Evolutionary conservation across 1,284 basidiomycete species (phyloP), one percentile per base, ranked within the genome.

Genomic region (Ceratobasidium sp.): DNA sequence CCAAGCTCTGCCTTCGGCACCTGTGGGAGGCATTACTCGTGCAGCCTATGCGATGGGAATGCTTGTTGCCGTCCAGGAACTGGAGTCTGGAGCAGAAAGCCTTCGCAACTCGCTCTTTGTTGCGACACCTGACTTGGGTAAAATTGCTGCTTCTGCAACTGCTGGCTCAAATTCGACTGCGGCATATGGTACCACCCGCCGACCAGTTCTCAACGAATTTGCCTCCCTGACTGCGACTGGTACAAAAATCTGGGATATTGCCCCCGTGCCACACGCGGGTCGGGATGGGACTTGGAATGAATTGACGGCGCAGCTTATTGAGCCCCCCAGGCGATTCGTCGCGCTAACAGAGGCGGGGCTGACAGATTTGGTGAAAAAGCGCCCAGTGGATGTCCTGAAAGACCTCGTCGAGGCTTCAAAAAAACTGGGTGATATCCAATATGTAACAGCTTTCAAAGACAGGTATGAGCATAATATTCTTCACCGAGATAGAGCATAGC

Each of bases 321-420:
- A 91, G 74, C 83, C 87, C 14, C 86, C 92, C 38, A 86, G 88
- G 61, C 90, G 93, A 77, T 96, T 96, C 80, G 88, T 97, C 82
- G 87, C 97, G 72, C 82, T 98, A 74, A 95, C 94, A 23, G 94
- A 93, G 77, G 90, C 89, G 43, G 96, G 95, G 0, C 81, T 98
- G 75, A 91, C 90, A 9, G 90, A 94, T 79, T 83, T 97, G 62
- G 86, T 87, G n/a, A 95, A 96, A 81, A 86, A 93, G 73, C 86
- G 95, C 61, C 90, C 95, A 2, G 81, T 96, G 50, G 96, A 98
- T 80, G 91, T 91, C 73, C 81, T 98, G 64, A 86, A 87, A 38
- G 79, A 78, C 4, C 76, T 85, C 49, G 77, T 77, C 23, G 75
- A 75, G 46, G 74, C 62, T 30, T 63, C 55, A 26, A 47, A 67